These are phyloP conservation scores for Scutellaria baicalensis DNA, from an alignment of 257 asterid genomes.

Conservation along the genomic window DNA sequence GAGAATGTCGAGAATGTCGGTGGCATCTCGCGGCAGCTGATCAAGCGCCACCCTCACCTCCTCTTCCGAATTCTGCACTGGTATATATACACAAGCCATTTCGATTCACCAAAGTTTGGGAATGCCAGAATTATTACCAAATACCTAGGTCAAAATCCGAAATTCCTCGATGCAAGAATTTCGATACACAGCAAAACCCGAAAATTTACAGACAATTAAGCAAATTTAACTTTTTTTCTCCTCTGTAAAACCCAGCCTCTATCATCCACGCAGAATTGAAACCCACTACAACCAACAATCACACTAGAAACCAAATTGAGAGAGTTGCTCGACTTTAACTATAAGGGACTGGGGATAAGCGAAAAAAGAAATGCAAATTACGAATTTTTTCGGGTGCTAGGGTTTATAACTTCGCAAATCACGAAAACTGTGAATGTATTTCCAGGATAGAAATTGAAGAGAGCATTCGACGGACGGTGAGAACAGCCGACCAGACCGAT, in stretches of 20 bases:
- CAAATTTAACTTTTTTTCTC: background rate
- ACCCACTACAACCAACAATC: background rate
- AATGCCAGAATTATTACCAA: background rate
- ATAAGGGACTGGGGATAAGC: background rate
- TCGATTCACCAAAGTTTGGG: background rate
- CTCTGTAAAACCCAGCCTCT: background rate
- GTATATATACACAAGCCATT: slow-evolving; percentile 79
- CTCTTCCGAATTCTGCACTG: slow-evolving; percentile 95
- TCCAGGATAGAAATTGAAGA: background rate
- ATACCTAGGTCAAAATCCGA: background rate
- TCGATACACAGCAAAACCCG: background rate
- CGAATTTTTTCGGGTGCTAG: background rate
- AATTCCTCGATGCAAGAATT: background rate
- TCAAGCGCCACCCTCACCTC: slow-evolving; percentile 94
- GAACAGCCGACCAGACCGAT: background rate
- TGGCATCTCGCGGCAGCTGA: slow-evolving; percentile 97
- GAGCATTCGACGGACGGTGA: background rate
- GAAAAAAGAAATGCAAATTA: background rate
- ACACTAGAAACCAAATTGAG: background rate
- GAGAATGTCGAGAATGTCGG: slow-evolving; percentile 93
- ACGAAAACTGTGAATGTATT: background rate
- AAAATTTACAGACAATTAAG: background rate
- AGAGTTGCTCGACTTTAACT: background rate
- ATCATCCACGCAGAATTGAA: background rate
- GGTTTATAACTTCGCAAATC: background rate